A percentile compares a stretch with the other conserved stretches of the same genome.
These are phyloP conservation scores for Pestalotiopsis sp. DNA, from an alignment of 2,329 filamentous ascomycete species.

Conservation along the genomic window DNA sequence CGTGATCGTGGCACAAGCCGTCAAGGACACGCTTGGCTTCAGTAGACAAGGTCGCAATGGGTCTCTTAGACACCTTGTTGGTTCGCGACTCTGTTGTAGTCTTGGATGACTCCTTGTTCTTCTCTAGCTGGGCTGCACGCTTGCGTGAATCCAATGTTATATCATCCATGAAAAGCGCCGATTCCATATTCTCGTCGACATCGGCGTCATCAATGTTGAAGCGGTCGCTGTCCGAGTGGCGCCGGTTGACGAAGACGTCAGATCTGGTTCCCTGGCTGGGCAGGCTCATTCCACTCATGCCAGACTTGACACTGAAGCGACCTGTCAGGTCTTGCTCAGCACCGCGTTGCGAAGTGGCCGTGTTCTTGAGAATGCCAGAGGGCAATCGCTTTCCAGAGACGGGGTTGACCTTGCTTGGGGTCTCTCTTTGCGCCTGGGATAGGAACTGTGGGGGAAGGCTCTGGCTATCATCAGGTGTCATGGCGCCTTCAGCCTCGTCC, in stretches of 20 bases:
- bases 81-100: conserved; percentile 48
- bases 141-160: conserved; percentile 55
- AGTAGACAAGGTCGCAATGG: conserved; percentile 51
- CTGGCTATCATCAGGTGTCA: conserved; percentile 30
- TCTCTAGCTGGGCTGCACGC: conserved; percentile 26
- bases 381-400: conserved; percentile 23
- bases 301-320: conserved; percentile 37
- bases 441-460: conserved; percentile 29
- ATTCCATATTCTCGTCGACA: conserved; percentile 56
- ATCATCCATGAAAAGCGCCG: conserved; percentile 61
- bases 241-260: conserved; percentile 23
- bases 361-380: conserved; percentile 39
- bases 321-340: conserved; percentile 34
- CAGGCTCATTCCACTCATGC: conserved; percentile 32
- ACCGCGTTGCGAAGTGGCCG: conserved; percentile 27
- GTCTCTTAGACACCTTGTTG: conserved; percentile 42
- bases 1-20: conserved; percentile 53
- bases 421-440: conserved; percentile 17
- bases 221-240: conserved; percentile 26
- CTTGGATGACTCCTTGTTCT: conserved; percentile 18
- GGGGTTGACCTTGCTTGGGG: conserved; percentile 10
- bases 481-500: conserved; percentile 21
- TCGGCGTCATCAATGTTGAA: conserved; percentile 33
- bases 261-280: conserved; percentile 27
- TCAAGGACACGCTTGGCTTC: conserved; percentile 58